Conservation (phyloP, 2,329 filamentous ascomycete species). For the Xylariaceae sp. region DNA sequence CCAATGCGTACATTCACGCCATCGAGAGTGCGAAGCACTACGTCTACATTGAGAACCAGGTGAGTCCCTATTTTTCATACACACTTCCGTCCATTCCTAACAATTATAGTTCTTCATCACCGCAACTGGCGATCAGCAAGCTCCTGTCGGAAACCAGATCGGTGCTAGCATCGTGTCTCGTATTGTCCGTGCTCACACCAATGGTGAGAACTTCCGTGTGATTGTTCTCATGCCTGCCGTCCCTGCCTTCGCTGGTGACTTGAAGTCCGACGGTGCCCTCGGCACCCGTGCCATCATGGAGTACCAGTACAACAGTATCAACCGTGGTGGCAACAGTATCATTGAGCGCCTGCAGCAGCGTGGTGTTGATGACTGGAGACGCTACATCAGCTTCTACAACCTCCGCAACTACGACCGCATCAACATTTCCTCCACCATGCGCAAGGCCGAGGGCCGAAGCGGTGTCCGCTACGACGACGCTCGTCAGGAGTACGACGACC, state of each 20-base stretch:
- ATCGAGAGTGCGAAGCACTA: constrained; percentile 66
- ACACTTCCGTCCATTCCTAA: constrained; percentile 6
- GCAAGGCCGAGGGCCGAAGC: constrained; percentile 52
- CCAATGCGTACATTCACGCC: constrained; percentile 73
- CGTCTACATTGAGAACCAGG: constrained; percentile 74
- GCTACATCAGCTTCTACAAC: constrained; percentile 82
- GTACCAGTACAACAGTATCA: constrained; percentile 77
- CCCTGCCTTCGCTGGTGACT: constrained; percentile 75
- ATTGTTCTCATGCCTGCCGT: constrained; percentile 75
- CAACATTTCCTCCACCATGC: constrained; percentile 61
- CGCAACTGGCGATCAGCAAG: constrained; percentile 63
- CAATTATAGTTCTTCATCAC: constrained; percentile 72
- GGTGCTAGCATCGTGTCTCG: constrained; percentile 74
- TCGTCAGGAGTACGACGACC: constrained; percentile 55
- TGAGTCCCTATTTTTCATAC: constrained; percentile 20
- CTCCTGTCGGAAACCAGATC: constrained; percentile 71
- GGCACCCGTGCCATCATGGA: constrained; percentile 84
- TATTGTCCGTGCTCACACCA: constrained; percentile 63
- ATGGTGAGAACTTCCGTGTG: constrained; percentile 64
- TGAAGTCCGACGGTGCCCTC: constrained; percentile 65
- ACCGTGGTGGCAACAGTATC: constrained; percentile 70
- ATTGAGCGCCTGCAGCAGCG: constrained; percentile 62
- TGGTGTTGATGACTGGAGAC: constrained; percentile 60
- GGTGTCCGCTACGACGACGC: constrained; percentile 66
- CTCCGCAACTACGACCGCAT: constrained; percentile 79